phyloP scores from a whole-genome alignment of 768 basidiomycete species.

The Calocera viscosa region DNA sequence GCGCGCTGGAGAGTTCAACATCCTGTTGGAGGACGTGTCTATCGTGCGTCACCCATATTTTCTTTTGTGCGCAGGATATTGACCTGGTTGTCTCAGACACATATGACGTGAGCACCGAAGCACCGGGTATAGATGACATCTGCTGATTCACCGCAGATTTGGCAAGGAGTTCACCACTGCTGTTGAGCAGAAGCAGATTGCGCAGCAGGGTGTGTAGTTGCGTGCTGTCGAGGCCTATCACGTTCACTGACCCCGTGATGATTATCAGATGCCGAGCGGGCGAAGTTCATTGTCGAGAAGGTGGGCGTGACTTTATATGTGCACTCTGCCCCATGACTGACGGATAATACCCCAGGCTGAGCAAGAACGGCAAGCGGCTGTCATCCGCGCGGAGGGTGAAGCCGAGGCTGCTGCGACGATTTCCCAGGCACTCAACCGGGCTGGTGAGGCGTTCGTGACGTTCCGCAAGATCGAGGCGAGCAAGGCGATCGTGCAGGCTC shows the following conservation, averaged over 20 bases:
- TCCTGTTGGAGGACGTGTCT: conserved; percentile 91
- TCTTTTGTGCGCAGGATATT: not conserved
- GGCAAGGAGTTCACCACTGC: conserved; percentile 36
- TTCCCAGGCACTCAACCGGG: conserved; percentile 77
- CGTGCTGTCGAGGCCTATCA: not conserved
- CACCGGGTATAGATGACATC: not conserved
- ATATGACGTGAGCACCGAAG: conserved; percentile 26
- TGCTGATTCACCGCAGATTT: conserved; percentile 14
- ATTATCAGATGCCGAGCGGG: conserved; percentile 80
- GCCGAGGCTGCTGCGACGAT: conserved; percentile 94
- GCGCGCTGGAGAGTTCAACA: conserved; percentile 91
- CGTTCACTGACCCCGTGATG: conserved; percentile 11
- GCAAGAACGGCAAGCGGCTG: conserved; percentile 96
- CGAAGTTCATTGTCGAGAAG: conserved; percentile 99
- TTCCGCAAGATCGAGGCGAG: conserved; percentile 94
- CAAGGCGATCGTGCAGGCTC: conserved; percentile 87
- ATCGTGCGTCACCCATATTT: conserved; percentile 36
- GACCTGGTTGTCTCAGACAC: conserved; percentile 23
- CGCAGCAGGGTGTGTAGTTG: conserved; percentile 72
- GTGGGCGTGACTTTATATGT: conserved; percentile 30
- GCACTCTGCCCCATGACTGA: not conserved
- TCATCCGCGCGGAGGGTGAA: conserved; percentile 96
- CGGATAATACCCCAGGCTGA: conserved; percentile 54
- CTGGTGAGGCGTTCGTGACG: conserved; percentile 90
- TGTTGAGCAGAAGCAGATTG: conserved; percentile 99